A percentile compares a stretch with the other conserved stretches of the same genome.
Evolutionary conservation across 2,329 filamentous ascomycete species (phyloP).

Genomic region (Geoglossum cookeanum): DNA sequence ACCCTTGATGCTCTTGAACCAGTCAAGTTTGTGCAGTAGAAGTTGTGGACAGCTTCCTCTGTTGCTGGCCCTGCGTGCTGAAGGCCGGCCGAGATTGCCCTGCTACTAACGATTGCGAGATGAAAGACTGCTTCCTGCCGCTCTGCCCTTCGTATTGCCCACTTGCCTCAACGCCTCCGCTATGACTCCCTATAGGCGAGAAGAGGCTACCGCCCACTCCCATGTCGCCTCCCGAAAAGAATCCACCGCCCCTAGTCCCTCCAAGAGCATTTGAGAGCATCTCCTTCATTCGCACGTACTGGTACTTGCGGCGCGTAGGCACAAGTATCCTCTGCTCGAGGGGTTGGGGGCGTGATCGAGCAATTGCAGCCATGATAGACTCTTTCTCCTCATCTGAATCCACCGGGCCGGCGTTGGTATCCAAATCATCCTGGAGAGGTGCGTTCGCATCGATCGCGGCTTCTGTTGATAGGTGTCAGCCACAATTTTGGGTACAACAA

Average conservation of each 20-base stretch:
- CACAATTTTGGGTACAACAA: background rate
- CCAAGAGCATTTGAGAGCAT: slow-evolving; percentile 40
- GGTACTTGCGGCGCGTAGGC: slow-evolving; percentile 33
- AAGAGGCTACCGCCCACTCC: background rate
- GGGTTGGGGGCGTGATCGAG: slow-evolving; percentile 60
- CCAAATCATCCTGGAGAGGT: slow-evolving; percentile 69
- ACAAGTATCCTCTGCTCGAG: slow-evolving; percentile 10
- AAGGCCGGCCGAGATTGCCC: background rate
- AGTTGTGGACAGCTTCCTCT: background rate
- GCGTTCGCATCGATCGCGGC: slow-evolving; percentile 89
- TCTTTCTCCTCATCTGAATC: slow-evolving; percentile 93
- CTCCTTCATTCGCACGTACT: slow-evolving; percentile 42
- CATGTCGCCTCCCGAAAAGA: slow-evolving; percentile 18
- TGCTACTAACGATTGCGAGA: background rate
- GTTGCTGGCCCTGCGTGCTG: background rate
- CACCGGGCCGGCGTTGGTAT: slow-evolving; percentile 59
- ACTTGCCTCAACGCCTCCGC: background rate
- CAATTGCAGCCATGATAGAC: slow-evolving; percentile 64
- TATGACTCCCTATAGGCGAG: background rate
- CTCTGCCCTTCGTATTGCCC: background rate
- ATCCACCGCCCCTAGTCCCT: slow-evolving; percentile 25
- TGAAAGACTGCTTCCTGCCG: background rate
- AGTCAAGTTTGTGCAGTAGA: background rate
- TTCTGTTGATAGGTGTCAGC: slow-evolving; percentile 32
- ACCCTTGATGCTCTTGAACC: background rate